Evolutionary conservation across 148 eudicot genomes (phyloP).

Genomic region (Camellia sinensis): DNA sequence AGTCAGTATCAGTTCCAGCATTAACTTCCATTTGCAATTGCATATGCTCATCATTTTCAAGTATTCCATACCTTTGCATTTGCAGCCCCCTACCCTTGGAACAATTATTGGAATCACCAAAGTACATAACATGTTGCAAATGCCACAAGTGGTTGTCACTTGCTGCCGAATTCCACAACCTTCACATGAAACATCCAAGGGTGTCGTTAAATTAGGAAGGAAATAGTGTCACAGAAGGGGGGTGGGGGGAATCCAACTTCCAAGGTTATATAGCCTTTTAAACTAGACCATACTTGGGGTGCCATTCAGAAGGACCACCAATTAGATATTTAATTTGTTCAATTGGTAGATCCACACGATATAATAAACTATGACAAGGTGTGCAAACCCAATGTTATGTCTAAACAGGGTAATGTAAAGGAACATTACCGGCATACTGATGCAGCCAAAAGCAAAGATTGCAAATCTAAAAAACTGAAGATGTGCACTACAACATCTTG

Average conservation of each 20-base stretch:
- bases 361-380: neutral
- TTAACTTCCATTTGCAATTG: conserved; percentile 18
- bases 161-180: conserved; percentile 81
- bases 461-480: conserved; percentile 75
- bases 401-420: neutral
- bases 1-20: conserved; percentile 22
- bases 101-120: conserved; percentile 30
- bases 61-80: conserved; percentile 15
- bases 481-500: conserved; percentile 73
- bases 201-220: neutral
- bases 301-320: neutral
- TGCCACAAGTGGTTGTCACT: conserved; percentile 68
- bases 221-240: neutral
- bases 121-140: conserved; percentile 39
- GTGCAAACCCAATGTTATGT: neutral
- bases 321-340: neutral
- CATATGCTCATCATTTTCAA: conserved; percentile 13
- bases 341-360: neutral
- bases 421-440: conserved; percentile 68
- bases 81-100: conserved; percentile 13
- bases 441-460: conserved; percentile 63
- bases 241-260: neutral
- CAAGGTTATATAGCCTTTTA: neutral
- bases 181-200: conserved; percentile 29
- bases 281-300: neutral